Conservation (phyloP, 129 eudicot species). For the Arctium lappa region DNA sequence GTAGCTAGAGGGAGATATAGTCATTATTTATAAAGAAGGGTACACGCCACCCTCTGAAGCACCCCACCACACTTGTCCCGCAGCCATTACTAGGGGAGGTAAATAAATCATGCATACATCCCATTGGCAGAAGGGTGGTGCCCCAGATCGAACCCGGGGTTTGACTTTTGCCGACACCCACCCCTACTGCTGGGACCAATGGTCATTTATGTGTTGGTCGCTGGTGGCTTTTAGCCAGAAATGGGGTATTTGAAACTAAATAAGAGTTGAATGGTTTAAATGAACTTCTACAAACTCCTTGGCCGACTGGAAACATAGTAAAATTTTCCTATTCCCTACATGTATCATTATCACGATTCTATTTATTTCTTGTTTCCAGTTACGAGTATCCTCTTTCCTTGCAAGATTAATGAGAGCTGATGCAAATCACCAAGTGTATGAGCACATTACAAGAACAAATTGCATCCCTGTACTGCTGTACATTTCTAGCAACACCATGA, state of each 20-base stretch:
- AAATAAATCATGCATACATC: neutral
- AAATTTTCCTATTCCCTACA: neutral
- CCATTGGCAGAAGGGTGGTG: neutral
- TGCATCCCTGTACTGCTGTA: neutral
- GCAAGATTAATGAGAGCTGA: constrained; percentile 10
- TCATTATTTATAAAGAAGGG: neutral
- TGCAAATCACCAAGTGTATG: constrained; percentile 2
- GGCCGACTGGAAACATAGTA: neutral
- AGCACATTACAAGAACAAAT: neutral
- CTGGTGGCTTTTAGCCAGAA: neutral
- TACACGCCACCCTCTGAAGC: neutral
- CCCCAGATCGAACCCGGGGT: too few relatives aligned
- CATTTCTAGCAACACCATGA: constrained; percentile 3
- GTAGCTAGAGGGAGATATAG: neutral
- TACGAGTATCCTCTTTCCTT: constrained; percentile 3
- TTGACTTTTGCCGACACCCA: too few relatives aligned
- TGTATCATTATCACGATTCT: neutral
- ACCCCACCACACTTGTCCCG: neutral
- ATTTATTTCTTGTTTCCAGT: neutral
- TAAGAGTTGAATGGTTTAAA: neutral
- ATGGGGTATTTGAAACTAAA: neutral
- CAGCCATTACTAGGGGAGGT: neutral
- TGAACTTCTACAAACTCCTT: neutral
- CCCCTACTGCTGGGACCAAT: neutral
- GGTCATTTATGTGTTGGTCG: neutral